Conservation (phyloP, 2,329 filamentous ascomycete genomes). For the Sclerotinia glacialis region DNA sequence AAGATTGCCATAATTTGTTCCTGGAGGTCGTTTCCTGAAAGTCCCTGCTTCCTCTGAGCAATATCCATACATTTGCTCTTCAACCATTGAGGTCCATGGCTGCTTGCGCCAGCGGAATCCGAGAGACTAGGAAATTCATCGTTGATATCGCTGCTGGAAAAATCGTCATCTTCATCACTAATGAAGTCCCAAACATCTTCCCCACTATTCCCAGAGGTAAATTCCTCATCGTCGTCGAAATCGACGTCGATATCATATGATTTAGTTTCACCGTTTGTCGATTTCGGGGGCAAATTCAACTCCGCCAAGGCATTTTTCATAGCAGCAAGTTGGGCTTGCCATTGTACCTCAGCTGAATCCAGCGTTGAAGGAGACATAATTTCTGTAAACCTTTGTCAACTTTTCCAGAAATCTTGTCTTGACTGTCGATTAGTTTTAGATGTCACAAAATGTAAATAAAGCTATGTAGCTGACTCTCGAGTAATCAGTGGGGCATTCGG, state of each 20-base stretch:
- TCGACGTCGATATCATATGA: slow-evolving; percentile 57
- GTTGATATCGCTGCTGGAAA: slow-evolving; percentile 64
- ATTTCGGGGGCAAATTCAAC: slow-evolving; percentile 51
- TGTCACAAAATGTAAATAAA: slow-evolving; percentile 5
- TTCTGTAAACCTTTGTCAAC: not conserved
- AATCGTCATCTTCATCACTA: slow-evolving; percentile 67
- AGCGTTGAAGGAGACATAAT: slow-evolving; percentile 19
- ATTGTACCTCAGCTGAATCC: slow-evolving; percentile 55
- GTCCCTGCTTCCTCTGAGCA: slow-evolving; percentile 60
- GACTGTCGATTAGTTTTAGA: not conserved
- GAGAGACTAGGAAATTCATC: slow-evolving; percentile 41
- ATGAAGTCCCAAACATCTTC: slow-evolving; percentile 95
- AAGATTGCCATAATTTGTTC: slow-evolving; percentile 76
- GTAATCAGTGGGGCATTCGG: slow-evolving; percentile 12
- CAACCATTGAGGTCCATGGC: slow-evolving; percentile 69
- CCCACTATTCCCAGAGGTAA: slow-evolving; percentile 55
- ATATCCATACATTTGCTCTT: slow-evolving; percentile 64
- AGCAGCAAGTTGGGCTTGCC: slow-evolving; percentile 78
- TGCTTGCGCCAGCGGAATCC: slow-evolving; percentile 30
- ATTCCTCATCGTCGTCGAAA: slow-evolving; percentile 61
- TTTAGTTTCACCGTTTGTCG: slow-evolving; percentile 45
- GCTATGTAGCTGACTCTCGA: not conserved
- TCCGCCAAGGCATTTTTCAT: slow-evolving; percentile 85
- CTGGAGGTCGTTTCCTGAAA: slow-evolving; percentile 68
- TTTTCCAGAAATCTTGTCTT: not conserved